Base-by-base conservation (phyloP, 2,329 filamentous ascomycete species). In the Penicillium brasilianum region DNA sequence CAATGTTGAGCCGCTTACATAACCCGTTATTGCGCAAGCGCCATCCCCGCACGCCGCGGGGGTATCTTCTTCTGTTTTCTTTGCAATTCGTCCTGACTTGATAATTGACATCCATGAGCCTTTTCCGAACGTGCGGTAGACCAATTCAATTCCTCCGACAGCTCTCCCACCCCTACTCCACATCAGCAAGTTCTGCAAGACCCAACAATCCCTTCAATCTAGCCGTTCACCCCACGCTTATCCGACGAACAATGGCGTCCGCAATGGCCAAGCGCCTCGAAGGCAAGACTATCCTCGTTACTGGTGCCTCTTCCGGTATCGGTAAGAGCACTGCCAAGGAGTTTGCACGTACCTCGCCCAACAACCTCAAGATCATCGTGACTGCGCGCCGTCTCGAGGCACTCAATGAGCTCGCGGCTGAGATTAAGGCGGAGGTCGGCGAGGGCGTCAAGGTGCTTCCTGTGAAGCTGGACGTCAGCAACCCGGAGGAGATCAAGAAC, bases 231-330 rank as follows among this genome's bases (percentile, higher is more conserved):
- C 62, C 66, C 22, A 55, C 63, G 59, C 68, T 65, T 51, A 41
- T 71, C 20, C 69, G 63, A 72, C 76, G 83, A 71, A 85, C 77
- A 59, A 90, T 89, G 87, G 78, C 84, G 25, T 86, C 91, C 41
- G 87, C 90, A 73, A 88, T 90, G 80, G 85, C 85, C 65, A 90
- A 92, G 77, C 93, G 94, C 81, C 91, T 99, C 62, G 85, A 90
- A 72, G 93, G 93, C 85, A 98, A 98, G 82, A 98, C 93, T 4
- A 83, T 98, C 61, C 79, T 98, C 59, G 86, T 99, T 65, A 98
- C 95, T 5, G 95, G 95, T 59, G 95, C 95, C 34, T 95, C 90
- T 4, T 96, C 92, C 20, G 95, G 95, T 64, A 98, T 99, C 77
- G 95, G 95, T 25, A 87, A 71, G 60, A 79, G 77, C 66, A 81